phyloP scores from a whole-genome alignment of 805 yeast species.

The Metschnikowia henanensis region DNA sequence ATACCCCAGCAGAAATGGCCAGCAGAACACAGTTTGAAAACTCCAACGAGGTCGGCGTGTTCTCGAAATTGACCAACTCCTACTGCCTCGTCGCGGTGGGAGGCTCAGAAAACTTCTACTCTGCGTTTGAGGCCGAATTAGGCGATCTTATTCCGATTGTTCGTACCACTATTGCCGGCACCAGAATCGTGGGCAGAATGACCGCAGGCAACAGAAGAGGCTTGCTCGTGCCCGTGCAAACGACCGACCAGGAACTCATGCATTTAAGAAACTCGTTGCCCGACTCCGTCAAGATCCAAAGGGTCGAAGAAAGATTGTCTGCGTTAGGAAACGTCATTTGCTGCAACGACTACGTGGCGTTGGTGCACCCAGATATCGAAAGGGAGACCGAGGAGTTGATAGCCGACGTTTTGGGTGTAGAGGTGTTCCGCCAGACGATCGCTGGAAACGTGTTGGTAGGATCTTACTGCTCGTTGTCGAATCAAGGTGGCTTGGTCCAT shows the following conservation, averaged over 20 bases:
- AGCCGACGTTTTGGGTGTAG: conserved; percentile 97
- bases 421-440: conserved; percentile 97
- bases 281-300: conserved; percentile 90
- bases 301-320: conserved; percentile 96
- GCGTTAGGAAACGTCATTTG: conserved; percentile 98
- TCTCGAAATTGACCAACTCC: conserved; percentile 92
- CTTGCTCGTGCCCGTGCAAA: conserved; percentile 92
- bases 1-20: conserved; percentile 45
- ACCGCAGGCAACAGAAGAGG: conserved; percentile 99
- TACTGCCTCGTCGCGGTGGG: conserved; percentile 97
- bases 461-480: conserved; percentile 89
- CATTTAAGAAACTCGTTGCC: conserved; percentile 96
- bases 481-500: conserved; percentile 98
- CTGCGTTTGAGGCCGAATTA: conserved; percentile 96
- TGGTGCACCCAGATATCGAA: conserved; percentile 98
- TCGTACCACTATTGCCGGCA: conserved; percentile 97
- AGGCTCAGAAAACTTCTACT: conserved; percentile 80
- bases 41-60: conserved; percentile 91
- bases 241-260: conserved; percentile 97
- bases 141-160: conserved; percentile 96
- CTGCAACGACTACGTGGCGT: conserved; percentile 98
- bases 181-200: conserved; percentile 97
- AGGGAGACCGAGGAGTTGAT: conserved; percentile 98
- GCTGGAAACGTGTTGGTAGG: conserved; percentile 99
- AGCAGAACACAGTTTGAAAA: conserved; percentile 80